Base-by-base conservation (phyloP, 768 basidiomycete species). In the Leccinum subtestaceum region DNA sequence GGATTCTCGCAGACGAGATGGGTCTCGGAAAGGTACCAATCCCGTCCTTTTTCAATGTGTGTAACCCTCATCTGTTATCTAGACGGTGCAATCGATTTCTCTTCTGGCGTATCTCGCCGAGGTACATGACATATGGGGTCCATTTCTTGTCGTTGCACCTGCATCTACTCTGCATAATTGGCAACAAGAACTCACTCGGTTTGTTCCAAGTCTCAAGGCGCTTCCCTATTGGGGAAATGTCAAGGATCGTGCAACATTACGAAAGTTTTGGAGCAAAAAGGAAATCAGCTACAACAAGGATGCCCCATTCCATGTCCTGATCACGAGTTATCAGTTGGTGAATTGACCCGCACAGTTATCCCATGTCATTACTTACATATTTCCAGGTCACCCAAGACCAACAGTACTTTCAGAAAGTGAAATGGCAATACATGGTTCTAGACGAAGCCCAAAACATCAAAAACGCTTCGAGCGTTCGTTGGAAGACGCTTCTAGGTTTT, bases 371-470 rank as follows among this genome's bases (percentile, higher is more conserved):
- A 25, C 56, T 52, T 27, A 73, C 54, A 23, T 34, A 19, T 32
- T 53, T 49, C 15, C 66, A 94, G 92, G 87, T 96, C 51, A 95
- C 93, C 2, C 91, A 93, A 78, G 97, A 98, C 70, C 95, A 97
- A 69, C 93, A 98, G 66, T 97, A 99, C 75, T 96, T 99, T 76
- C 93, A 97, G 69, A 85, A 91, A 40, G 89, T 98, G 62, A 96
- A 94, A 69, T 99, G 97, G 97, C 97, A 99, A 75, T 99, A 98
- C 71, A 98, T 98, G 96, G 85, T 99, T 59, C 81, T 99, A n/a
- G 97, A 99, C 67, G 97, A 99, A 74, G 97, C 97, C 2, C 97
- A 99, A 74, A 98, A 98, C 57, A 98, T 99, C 81, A 99, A 99
- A 80, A 96, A 95, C 68, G 95, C 97, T 23, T 85, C 92, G 23